A percentile compares a stretch with the other conserved stretches of the same genome.
phyloP scores from a whole-genome alignment of 2,329 filamentous ascomycete genomes.

The Akanthomyces dipterigenus region DNA sequence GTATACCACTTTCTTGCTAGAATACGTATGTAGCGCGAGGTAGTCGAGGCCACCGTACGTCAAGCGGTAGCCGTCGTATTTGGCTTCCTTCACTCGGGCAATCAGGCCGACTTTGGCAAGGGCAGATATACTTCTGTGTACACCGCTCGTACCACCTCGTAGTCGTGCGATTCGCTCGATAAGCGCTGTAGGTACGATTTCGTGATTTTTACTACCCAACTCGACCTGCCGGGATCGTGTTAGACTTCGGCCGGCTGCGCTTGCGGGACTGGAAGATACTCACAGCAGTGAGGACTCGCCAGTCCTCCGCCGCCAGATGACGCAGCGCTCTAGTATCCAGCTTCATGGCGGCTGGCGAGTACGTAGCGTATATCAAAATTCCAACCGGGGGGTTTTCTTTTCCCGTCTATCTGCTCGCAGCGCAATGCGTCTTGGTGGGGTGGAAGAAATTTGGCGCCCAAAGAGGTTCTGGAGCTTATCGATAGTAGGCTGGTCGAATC shows the following conservation, averaged over 20 bases:
- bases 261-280: conserved; percentile 25
- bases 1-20: conserved; percentile 73
- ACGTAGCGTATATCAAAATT: not conserved
- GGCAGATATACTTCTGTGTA: conserved; percentile 80
- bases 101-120: conserved; percentile 91
- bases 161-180: conserved; percentile 81
- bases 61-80: conserved; percentile 94
- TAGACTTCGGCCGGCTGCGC: conserved; percentile 26
- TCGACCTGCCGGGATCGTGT: conserved; percentile 61
- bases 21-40: conserved; percentile 86
- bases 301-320: conserved; percentile 88
- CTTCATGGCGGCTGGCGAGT: conserved; percentile 59
- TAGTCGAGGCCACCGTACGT: conserved; percentile 98
- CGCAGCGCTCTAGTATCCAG: conserved; percentile 90
- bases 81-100: conserved; percentile 86
- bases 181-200: conserved; percentile 84
- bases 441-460: conserved; percentile 23
- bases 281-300: conserved; percentile 90
- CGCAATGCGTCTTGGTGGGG: conserved; percentile 11
- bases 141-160: conserved; percentile 68
- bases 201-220: conserved; percentile 91
- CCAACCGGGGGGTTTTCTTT: not conserved
- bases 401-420: not conserved
- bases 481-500: conserved; percentile 17
- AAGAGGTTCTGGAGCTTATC: conserved; percentile 15